Base-by-base conservation (phyloP, 768 basidiomycete species). In the Coprinopsis marcescibilis region DNA sequence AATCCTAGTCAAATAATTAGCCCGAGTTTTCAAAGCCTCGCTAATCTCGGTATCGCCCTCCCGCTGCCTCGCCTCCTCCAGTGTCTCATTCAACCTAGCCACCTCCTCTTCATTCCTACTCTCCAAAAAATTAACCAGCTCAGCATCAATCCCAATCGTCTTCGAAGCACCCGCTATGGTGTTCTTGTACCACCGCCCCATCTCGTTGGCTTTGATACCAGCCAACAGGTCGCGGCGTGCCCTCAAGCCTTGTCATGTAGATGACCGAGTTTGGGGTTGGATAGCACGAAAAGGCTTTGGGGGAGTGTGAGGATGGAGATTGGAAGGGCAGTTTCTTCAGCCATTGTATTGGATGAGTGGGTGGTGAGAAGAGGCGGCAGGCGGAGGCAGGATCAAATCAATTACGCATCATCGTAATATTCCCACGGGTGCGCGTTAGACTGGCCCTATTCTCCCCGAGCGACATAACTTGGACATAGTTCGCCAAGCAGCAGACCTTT, bases 11-110 rank as follows among this genome's bases (percentile, higher is more conserved):
- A 93, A 62, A 66, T 92, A 92, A 53, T 81, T 85, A 15, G 95
- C 95, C 52, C 82, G 75, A 1, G 85, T 86, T 47, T 85, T 80
- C 32, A 97, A 72, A 1, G 83, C 85, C 56, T 98, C 95, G 15
- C 82, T 82, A 48, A 97, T 89, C 64, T 98, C 95, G 1, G 85
- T 85, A 63, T 97, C 94, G 49, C 94, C 95, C 58, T 94, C 84
- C 2, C 81, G 89, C 69, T 89, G 85, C 68, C 90, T 77, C 0
- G 95, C 93, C 55, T 95, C 92, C 44, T 76, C 80, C 29, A 96
- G 70, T 37, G 85, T 72, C 50, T 80, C 81, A 44, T 95, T 87
- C 11, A 98, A 66, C 55, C 75, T 77, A 41, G 78, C 72, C 23
- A 97, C 75, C 57, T 86, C 80, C 36, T 77, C 78, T 44, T 73